Base-by-base conservation (phyloP, 352 stramenopile genomes). In the Globisporangium orthogonon region DNA sequence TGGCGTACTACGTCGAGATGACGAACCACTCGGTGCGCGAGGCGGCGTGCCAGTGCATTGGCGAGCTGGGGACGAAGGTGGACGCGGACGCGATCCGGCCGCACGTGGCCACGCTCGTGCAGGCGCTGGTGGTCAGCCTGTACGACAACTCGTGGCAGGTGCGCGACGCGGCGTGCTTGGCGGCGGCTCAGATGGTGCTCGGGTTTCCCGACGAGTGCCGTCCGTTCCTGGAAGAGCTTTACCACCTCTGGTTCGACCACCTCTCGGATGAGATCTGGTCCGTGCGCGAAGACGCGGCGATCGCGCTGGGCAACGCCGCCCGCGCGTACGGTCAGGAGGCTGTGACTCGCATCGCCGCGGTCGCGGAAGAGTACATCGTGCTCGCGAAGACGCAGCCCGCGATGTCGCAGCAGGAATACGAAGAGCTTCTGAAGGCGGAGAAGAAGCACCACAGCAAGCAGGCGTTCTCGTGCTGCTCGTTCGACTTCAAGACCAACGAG, bases 211-310 rank as follows among this genome's bases (percentile, higher is more conserved):
- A 96, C 29, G 91, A 98, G 54, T 97, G 83, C 39, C 76, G 76
- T 7, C 71, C 79, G 7, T 94, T 96, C 65, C 66, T 98, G 18
- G 74, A 92, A 2, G 90, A 90, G 49, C 65, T 98, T 1, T 90
- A 86, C 54, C 73, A 79, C 33, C 57, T 88, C 56, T 99, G 95
- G 95, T 95, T 96, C 39, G 89, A 97, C 52, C 95, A 99, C 66
- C 70, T 99, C 46, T 97, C 94, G 44, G 96, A 98, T 67, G 87
- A 98, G 54, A 98, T 99, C 65, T 99, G 95, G 95, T 98, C 88
- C n/a, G 90, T 98, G 30, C 89, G 96, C 41, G 94, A 98, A 69
- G 92, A 98, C 70, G 94, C 94, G 0, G 95, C 95, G 13, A 92
- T 98, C 17, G 94, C 96, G 17, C 73, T 99, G 31, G 95, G 92